A percentile compares a stretch with the other conserved stretches of the same genome.
These are phyloP conservation scores for Porphyrellus cyaneotinctus DNA, from an alignment of 768 basidiomycete genomes.

Conservation along the genomic window DNA sequence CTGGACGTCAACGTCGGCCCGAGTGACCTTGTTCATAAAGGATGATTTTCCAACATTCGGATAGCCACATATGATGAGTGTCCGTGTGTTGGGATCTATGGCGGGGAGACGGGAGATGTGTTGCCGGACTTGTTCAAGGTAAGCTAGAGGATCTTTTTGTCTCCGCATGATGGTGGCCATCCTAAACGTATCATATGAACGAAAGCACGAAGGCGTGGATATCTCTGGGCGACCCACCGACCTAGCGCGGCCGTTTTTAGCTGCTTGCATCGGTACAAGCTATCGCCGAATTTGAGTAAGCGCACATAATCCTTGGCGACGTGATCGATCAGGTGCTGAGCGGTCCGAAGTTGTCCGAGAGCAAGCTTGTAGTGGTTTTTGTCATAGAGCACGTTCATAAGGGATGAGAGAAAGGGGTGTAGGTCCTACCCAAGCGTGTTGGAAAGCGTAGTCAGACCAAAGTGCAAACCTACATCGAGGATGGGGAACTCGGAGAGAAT, in stretches of 20 bases:
- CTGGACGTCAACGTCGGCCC: conserved; percentile 98
- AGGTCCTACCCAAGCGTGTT: conserved; percentile 53
- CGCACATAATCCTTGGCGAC: conserved; percentile 97
- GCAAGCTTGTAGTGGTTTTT: conserved; percentile 99
- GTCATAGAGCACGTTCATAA: conserved; percentile 99
- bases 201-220: neutral
- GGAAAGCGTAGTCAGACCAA: neutral
- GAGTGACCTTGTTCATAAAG: conserved; percentile 99
- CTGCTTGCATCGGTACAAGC: conserved; percentile 97
- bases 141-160: conserved; percentile 97
- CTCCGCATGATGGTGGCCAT: conserved; percentile 99
- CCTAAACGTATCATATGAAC: conserved; percentile 34
- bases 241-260: conserved; percentile 96
- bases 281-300: conserved; percentile 96
- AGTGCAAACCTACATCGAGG: conserved; percentile 70
- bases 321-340: conserved; percentile 92
- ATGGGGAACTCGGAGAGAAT: conserved; percentile 97
- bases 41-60: conserved; percentile 99
- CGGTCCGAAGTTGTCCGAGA: conserved; percentile 93
- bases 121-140: conserved; percentile 98
- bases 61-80: conserved; percentile 96
- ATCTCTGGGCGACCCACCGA: conserved; percentile 56
- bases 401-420: conserved; percentile 91
- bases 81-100: conserved; percentile 97
- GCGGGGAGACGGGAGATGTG: conserved; percentile 97